A percentile compares a stretch with the other conserved stretches of the same genome.
phyloP scores from a whole-genome alignment of 1,284 basidiomycete species.

The Paramarasmius palmivorus region DNA sequence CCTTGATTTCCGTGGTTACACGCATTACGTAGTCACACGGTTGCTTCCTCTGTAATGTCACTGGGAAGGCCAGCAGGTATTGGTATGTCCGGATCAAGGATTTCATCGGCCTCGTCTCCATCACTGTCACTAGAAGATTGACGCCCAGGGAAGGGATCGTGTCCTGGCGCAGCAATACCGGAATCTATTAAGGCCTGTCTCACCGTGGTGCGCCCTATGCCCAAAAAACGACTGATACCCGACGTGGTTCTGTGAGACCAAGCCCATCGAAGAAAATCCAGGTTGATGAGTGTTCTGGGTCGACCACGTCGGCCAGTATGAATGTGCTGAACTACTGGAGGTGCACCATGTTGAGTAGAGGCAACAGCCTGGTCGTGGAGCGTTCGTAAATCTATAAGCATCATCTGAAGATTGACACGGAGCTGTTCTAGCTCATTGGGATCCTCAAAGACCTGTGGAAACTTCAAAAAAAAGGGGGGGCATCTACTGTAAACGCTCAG shows the following conservation, averaged over 20 bases:
- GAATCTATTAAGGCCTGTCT: slow-evolving; percentile 18
- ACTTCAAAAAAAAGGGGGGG: too few relatives aligned
- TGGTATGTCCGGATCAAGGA: too few relatives aligned
- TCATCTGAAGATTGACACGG: slow-evolving; percentile 13
- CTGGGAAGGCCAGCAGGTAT: too few relatives aligned
- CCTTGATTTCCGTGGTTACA: too few relatives aligned
- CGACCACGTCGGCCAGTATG: slow-evolving; percentile 20
- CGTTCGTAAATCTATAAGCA: slow-evolving; percentile 19
- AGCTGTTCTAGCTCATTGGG: slow-evolving; percentile 11
- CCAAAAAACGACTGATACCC: slow-evolving; percentile 20
- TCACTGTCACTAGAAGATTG: too few relatives aligned
- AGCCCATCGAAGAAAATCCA: slow-evolving; percentile 23
- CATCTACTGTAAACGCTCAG: too few relatives aligned
- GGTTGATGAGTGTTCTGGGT: slow-evolving; percentile 23
- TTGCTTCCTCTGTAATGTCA: too few relatives aligned
- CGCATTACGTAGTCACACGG: too few relatives aligned
- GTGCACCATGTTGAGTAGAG: slow-evolving; percentile 22
- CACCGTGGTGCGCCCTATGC: slow-evolving; percentile 18
- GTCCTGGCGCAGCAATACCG: slow-evolving; percentile 20
- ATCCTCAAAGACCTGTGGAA: slow-evolving; percentile 8
- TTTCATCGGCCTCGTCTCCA: too few relatives aligned
- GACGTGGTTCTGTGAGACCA: slow-evolving; percentile 17
- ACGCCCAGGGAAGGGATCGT: too few relatives aligned
- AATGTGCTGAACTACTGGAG: slow-evolving; percentile 14
- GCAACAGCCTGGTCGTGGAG: slow-evolving; percentile 18